Percentiles rank a stretch among this genome's conserved stretches.
Conservation (phyloP, 805 yeast species). For the Myxozyma lipomycoides region DNA sequence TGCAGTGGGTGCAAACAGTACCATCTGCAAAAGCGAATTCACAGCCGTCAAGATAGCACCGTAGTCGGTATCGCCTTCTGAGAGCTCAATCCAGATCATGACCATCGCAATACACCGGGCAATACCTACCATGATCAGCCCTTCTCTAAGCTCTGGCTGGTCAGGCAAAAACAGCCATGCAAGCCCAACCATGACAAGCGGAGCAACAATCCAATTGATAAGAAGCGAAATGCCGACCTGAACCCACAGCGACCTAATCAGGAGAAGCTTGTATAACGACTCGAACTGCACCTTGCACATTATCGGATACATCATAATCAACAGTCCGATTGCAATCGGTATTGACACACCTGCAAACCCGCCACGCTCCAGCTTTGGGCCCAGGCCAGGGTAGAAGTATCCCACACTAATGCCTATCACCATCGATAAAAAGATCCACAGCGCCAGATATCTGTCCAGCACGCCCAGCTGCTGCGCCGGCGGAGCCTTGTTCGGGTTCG, state of each 20-base stretch:
- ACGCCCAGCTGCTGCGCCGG: constrained; percentile 24
- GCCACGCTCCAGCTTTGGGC: constrained; percentile 26
- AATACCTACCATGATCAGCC: constrained; percentile 56
- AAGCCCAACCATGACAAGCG: constrained; percentile 53
- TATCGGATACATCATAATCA: constrained; percentile 57
- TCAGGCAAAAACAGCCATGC: constrained; percentile 53
- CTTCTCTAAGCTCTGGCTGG: constrained; percentile 47
- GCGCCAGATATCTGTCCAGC: constrained; percentile 30
- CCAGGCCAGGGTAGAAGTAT: constrained; percentile 29
- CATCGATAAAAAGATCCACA: constrained; percentile 34
- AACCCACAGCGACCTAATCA: constrained; percentile 29
- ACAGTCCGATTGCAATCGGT: constrained; percentile 44
- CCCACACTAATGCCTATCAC: constrained; percentile 31
- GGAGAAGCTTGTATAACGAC: constrained; percentile 36
- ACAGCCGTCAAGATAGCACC: constrained; percentile 53
- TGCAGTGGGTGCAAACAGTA: constrained; percentile 52
- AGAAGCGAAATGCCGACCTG: constrained; percentile 43
- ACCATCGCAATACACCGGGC: constrained; percentile 64
- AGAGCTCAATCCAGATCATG: constrained; percentile 53
- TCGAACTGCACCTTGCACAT: constrained; percentile 55
- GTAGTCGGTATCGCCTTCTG: constrained; percentile 48
- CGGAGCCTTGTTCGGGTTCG: constrained; percentile 8
- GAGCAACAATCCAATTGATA: constrained; percentile 55
- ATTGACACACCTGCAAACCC: constrained; percentile 31
- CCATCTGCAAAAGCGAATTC: constrained; percentile 50